phyloP scores from a whole-genome alignment of 202 grass and related monocot species.

The Musa balbisiana region DNA sequence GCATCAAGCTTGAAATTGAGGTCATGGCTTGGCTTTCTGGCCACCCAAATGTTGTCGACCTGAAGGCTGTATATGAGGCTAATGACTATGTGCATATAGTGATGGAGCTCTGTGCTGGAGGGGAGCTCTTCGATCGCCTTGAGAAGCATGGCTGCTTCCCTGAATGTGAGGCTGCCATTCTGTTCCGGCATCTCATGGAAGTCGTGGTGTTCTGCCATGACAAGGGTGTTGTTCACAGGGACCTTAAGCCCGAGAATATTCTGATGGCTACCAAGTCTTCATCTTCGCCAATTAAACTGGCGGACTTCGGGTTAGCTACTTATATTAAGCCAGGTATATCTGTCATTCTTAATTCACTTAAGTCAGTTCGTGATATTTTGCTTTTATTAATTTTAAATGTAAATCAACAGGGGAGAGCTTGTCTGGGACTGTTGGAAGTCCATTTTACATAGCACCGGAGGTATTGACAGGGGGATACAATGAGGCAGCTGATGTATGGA shows the following conservation, averaged over 20 bases:
- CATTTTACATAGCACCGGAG: conserved; percentile 95
- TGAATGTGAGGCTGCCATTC: conserved; percentile 56
- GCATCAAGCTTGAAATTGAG: conserved; percentile 88
- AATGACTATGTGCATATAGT: conserved; percentile 76
- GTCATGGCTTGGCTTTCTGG: conserved; percentile 84
- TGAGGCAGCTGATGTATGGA: conserved; percentile 92
- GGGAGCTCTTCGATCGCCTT: conserved; percentile 86
- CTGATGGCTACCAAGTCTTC: conserved; percentile 71
- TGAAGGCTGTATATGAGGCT: conserved; percentile 92
- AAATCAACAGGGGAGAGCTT: conserved; percentile 60
- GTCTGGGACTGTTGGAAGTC: conserved; percentile 81
- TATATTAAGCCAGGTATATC: conserved; percentile 70
- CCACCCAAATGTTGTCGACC: conserved; percentile 80
- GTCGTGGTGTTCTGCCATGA: conserved; percentile 78
- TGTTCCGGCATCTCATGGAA: conserved; percentile 83
- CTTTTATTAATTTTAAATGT: conserved; percentile 24
- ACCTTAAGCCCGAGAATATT: conserved; percentile 96
- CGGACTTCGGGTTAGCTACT: conserved; percentile 88
- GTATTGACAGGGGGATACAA: conserved; percentile 83
- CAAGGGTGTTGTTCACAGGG: conserved; percentile 87
- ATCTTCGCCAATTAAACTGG: conserved; percentile 67
- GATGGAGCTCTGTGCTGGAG: conserved; percentile 91
- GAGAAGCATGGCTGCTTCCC: conserved; percentile 71
- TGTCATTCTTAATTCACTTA: conserved; percentile 6
- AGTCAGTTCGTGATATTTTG: background rate